Evolutionary conservation across 345 rosid species (phyloP).

Genomic region (Acer negundo): DNA sequence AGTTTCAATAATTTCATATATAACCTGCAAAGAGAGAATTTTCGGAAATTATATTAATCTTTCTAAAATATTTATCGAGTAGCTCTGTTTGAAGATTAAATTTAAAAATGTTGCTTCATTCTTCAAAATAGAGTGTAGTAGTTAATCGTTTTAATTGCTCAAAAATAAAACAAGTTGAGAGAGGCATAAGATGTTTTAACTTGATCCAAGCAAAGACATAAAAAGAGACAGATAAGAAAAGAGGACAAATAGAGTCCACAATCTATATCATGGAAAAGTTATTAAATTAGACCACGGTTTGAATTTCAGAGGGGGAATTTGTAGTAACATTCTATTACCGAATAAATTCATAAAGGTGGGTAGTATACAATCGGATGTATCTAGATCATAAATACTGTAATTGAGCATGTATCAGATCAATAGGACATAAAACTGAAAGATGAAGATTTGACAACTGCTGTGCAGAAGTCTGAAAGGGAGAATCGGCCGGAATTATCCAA

Average conservation of each 20-base stretch:
- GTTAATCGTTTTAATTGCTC: background rate
- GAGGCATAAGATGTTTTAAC: background rate
- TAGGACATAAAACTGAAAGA: background rate
- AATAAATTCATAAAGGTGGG: background rate
- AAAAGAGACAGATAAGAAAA: background rate
- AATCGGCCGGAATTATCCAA: background rate
- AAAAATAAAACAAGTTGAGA: background rate
- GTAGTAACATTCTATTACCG: background rate
- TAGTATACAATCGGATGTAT: background rate
- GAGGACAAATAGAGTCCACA: background rate
- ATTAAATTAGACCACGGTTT: background rate
- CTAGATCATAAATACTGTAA: background rate
- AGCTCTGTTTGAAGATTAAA: background rate
- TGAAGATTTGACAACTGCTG: background rate
- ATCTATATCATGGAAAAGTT: background rate
- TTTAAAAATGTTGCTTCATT: background rate
- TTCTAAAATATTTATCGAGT: background rate
- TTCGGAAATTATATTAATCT: background rate
- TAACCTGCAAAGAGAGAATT: slow-evolving; percentile 52
- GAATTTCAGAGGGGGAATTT: background rate
- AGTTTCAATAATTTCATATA: slow-evolving; percentile 86
- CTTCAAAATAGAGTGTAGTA: background rate
- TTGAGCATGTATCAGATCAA: background rate
- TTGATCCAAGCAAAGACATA: background rate
- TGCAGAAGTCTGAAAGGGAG: background rate